These are phyloP conservation scores for Talaromyces liani DNA, from an alignment of 495 filamentous ascomycete species.

Conservation along the genomic window DNA sequence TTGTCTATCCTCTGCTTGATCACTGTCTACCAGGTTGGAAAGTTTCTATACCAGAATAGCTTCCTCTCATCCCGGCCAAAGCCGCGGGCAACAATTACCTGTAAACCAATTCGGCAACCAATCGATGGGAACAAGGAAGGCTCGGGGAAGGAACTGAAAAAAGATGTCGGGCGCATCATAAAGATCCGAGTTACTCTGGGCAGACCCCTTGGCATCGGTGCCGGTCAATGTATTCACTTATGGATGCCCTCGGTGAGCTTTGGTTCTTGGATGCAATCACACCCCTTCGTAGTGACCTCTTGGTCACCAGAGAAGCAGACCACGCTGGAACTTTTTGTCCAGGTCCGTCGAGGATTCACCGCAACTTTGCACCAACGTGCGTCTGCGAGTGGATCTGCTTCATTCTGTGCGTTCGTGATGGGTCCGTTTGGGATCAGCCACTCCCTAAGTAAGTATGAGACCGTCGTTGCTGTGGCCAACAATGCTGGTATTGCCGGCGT, in stretches of 20 bases:
- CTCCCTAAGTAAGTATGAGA: too few relatives aligned
- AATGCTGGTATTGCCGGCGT: slow-evolving; percentile 18
- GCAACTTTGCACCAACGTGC: slow-evolving; percentile 9
- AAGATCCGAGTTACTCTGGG: background rate
- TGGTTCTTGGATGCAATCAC: slow-evolving; percentile 17
- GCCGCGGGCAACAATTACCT: slow-evolving; percentile 13
- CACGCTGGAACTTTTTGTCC: slow-evolving; percentile 16
- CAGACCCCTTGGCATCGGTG: slow-evolving; percentile 12
- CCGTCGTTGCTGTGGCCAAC: background rate
- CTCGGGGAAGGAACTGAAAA: background rate
- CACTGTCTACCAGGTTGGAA: slow-evolving; percentile 10
- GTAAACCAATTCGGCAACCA: background rate
- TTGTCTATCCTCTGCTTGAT: slow-evolving; percentile 11
- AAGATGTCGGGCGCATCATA: background rate
- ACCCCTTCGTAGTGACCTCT: slow-evolving; percentile 28
- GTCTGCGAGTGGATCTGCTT: slow-evolving; percentile 9
- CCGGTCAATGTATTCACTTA: slow-evolving; percentile 19
- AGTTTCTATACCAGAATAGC: slow-evolving; percentile 14
- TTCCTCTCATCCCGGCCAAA: slow-evolving; percentile 9
- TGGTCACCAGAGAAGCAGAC: slow-evolving; percentile 18
- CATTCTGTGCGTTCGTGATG: slow-evolving; percentile 1
- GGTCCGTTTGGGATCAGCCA: slow-evolving; percentile 16
- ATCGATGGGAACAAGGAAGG: background rate
- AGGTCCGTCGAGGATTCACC: slow-evolving; percentile 17
- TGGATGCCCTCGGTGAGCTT: slow-evolving; percentile 19